These are phyloP conservation scores for Trichophaea hybrida DNA, from an alignment of 2,329 filamentous ascomycete species.

Conservation along the genomic window DNA sequence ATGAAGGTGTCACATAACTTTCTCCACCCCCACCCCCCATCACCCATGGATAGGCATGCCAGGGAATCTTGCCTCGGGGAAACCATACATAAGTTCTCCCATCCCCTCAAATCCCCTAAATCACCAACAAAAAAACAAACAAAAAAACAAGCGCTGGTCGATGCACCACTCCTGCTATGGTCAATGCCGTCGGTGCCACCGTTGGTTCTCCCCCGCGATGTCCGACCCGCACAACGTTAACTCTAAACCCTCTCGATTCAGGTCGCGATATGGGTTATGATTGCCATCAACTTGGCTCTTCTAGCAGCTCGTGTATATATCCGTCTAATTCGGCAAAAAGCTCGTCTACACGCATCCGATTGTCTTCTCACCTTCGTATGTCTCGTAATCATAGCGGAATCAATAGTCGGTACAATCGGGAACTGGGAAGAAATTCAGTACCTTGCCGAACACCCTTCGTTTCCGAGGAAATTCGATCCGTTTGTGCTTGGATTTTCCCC, in stretches of 20 bases:
- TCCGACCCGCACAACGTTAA: too few species aligned
- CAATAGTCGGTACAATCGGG: neutral
- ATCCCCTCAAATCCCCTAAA: too few species aligned
- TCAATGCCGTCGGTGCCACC: too few species aligned
- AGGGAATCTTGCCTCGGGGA: too few species aligned
- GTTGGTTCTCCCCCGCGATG: too few species aligned
- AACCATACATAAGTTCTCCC: too few species aligned
- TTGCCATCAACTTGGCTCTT: neutral
- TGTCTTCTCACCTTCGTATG: neutral
- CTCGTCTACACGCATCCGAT: neutral
- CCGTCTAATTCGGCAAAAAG: neutral
- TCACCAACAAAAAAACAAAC: too few species aligned
- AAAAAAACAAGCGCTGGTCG: too few species aligned
- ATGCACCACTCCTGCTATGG: too few species aligned
- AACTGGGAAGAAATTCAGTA: neutral
- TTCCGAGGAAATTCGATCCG: neutral
- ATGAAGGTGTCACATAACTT: too few species aligned
- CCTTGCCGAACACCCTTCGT: neutral
- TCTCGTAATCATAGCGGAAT: neutral
- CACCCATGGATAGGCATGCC: too few species aligned
- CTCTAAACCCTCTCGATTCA: neutral
- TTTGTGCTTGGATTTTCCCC: neutral
- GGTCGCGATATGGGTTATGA: neutral
- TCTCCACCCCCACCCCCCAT: too few species aligned
- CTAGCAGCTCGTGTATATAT: neutral